Evolutionary conservation across 345 rosid genomes (phyloP), one percentile per base, ranked within the genome.

Genomic region (Pugionium cornutum): DNA sequence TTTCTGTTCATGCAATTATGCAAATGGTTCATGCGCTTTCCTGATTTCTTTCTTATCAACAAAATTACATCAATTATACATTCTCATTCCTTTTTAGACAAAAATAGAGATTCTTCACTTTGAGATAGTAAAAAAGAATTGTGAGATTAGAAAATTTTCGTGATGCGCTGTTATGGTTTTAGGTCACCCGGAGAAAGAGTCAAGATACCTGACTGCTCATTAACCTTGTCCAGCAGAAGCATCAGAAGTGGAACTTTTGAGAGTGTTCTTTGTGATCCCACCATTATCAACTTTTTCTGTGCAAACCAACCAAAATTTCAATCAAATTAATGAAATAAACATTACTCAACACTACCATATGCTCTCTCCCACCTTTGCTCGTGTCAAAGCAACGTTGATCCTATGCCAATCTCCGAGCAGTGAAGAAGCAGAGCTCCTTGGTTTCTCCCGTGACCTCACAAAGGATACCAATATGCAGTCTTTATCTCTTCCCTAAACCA

Each of bases 371-470:
- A 87, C 98, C 98, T 89, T 92, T 46, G 98, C 97, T 37, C 97
- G 83, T 1, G 98, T 86, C 45, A 94, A 66, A 55, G 99, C 97
- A 27, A 94, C 99, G 59, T 94, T 92, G 69, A 89, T 89, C 81
- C 98, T 79, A 71, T 88, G 98, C 98, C 98, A 92, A 69, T 92
- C 96, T 62, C 89, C 97, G 41, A 92, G 91, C 73, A 92, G 75
- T 40, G 98, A 88, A 34, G 94, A 79, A 40, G 69, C 76, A 62
- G 74, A 81, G 37, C 58, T 79, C 64, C 64, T 86, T 5, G 86
- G 88, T 68, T 84, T 88, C 78, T 85, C 88, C 36, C 62, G 63
- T 8, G 94, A 88, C 73, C 94, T 80, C 47, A 86, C 98, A 64
- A 92, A 92, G 1, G 98, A 92, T 9, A 88, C 81, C 66, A 92